A percentile compares a stretch with the other conserved stretches of the same genome.
phyloP scores from a whole-genome alignment of 306 rosid species.

The Potentilla sterilis region DNA sequence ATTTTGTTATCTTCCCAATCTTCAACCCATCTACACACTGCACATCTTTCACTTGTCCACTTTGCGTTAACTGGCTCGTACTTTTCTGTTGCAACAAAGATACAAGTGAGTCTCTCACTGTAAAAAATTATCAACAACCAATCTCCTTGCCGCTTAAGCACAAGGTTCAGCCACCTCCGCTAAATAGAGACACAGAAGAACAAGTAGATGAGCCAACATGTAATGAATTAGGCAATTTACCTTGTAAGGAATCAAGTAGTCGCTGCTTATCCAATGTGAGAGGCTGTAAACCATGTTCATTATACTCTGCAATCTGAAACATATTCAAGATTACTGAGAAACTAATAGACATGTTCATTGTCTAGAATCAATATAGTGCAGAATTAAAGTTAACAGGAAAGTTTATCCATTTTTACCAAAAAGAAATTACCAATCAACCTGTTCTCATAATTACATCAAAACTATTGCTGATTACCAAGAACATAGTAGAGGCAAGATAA shows the following conservation, averaged over 20 bases:
- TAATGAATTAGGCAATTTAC: conserved; percentile 36
- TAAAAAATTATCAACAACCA: conserved; percentile 25
- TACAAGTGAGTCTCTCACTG: conserved; percentile 12
- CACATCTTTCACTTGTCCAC: conserved; percentile 98
- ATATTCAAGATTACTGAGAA: conserved; percentile 27
- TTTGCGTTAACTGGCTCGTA: conserved; percentile 81
- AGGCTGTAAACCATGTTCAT: conserved; percentile 47
- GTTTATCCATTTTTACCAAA: neutral
- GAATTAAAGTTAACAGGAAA: neutral
- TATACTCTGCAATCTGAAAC: conserved; percentile 66
- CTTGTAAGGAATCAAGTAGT: conserved; percentile 65
- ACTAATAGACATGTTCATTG: too few species aligned
- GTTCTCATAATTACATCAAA: neutral
- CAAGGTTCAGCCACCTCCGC: neutral
- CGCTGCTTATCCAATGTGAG: conserved; percentile 59
- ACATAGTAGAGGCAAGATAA: neutral
- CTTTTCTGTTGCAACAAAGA: conserved; percentile 56
- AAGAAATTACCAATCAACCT: neutral
- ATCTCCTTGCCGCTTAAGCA: conserved; percentile 15
- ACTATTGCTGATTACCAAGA: neutral
- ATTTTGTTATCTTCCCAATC: conserved; percentile 98
- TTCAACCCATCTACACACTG: conserved; percentile 98
- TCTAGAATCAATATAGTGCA: neutral
- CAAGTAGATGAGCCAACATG: conserved; percentile 18
- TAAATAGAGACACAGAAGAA: neutral